Conservation (phyloP, 2,329 filamentous ascomycete species). For the Lasiodiplodia citricola region DNA sequence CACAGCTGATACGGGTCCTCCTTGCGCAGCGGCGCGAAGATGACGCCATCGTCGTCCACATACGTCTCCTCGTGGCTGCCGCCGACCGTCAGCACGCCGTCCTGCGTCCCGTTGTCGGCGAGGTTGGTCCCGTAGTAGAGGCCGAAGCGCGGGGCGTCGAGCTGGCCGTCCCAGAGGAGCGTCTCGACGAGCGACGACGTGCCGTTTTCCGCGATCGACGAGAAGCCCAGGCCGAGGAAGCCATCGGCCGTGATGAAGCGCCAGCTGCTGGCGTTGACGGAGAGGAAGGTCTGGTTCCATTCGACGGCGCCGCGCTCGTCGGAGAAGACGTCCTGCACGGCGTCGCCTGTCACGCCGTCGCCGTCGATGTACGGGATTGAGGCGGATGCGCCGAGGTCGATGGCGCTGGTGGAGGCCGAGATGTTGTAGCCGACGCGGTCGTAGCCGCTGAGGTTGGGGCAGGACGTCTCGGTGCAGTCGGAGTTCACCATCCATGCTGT, state of each 20-base stretch:
- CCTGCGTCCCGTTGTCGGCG: slow-evolving; percentile 20
- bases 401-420: slow-evolving; percentile 28
- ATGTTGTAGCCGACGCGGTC: slow-evolving; percentile 29
- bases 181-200: slow-evolving; percentile 32
- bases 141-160: slow-evolving; percentile 30
- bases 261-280: slow-evolving; percentile 31
- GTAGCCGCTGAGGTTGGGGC: slow-evolving; percentile 28
- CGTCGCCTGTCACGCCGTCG: slow-evolving; percentile 28
- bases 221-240: slow-evolving; percentile 32
- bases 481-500: slow-evolving; percentile 30
- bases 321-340: slow-evolving; percentile 29
- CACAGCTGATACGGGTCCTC: slow-evolving; percentile 31
- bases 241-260: slow-evolving; percentile 33
- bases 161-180: slow-evolving; percentile 29
- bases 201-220: slow-evolving; percentile 30
- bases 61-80: slow-evolving; percentile 59
- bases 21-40: slow-evolving; percentile 36
- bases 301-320: slow-evolving; percentile 21
- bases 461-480: slow-evolving; percentile 29
- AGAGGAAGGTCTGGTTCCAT: slow-evolving; percentile 34
- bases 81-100: slow-evolving; percentile 32
- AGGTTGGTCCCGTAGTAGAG: slow-evolving; percentile 32
- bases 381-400: slow-evolving; percentile 27
- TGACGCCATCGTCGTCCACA: slow-evolving; percentile 65
- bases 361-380: slow-evolving; percentile 30